phyloP scores from a whole-genome alignment of 108 stramenopile genomes.

The Asterionellopsis glacialis region DNA sequence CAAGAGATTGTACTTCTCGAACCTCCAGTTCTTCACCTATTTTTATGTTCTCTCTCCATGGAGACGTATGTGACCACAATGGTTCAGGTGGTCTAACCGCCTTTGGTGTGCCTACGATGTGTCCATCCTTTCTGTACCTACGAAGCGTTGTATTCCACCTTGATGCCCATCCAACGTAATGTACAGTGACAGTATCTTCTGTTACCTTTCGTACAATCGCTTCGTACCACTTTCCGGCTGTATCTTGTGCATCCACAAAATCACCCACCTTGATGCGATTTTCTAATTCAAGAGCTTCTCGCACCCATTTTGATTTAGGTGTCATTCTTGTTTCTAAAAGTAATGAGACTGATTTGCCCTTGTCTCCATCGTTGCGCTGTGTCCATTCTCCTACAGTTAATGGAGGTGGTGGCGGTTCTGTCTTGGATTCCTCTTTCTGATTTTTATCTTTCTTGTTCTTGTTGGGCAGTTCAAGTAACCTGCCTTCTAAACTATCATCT shows the following conservation, averaged over 20 bases:
- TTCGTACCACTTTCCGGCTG: conserved; percentile 76
- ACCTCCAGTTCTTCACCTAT: conserved; percentile 63
- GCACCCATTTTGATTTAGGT: conserved; percentile 38
- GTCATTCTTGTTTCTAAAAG: conserved; percentile 56
- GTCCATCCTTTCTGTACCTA: conserved; percentile 17
- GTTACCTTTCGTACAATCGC: conserved; percentile 52
- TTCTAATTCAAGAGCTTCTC: conserved; percentile 48
- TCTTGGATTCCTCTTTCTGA: not conserved
- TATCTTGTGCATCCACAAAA: conserved; percentile 79
- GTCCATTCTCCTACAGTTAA: conserved; percentile 56
- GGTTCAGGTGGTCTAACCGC: conserved; percentile 48
- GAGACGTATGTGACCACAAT: conserved; percentile 53
- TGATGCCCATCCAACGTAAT: conserved; percentile 76
- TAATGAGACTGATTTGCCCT: conserved; percentile 28
- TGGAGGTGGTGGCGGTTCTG: conserved; percentile 5
- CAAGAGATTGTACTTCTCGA: conserved; percentile 46
- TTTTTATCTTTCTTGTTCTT: conserved; percentile 10
- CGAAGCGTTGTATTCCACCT: conserved; percentile 57
- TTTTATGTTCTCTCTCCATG: conserved; percentile 57
- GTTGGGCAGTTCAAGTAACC: not conserved
- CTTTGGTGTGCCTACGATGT: conserved; percentile 4
- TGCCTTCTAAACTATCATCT: conserved; percentile 16
- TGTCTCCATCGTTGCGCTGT: conserved; percentile 2
- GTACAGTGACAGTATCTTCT: conserved; percentile 59
- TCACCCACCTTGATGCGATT: conserved; percentile 68